Base-by-base conservation (phyloP, 805 yeast genomes). In the Kuraishia hungarica region DNA sequence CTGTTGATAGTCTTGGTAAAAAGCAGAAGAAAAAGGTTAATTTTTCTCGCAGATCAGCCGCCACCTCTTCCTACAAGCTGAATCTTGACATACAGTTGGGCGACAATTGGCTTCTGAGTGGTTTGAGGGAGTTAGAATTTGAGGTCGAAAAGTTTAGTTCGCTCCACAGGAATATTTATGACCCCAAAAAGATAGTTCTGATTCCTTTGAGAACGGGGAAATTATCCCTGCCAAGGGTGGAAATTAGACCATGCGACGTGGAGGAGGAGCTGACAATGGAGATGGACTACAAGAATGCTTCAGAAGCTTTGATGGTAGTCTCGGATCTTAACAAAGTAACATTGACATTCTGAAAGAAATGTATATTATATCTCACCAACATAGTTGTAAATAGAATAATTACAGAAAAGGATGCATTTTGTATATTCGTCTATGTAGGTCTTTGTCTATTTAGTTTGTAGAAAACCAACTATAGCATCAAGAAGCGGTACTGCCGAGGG, bases 91-190 rank as follows among this genome's bases (percentile, higher is more conserved):
- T 72, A 8, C 67, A 59, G 21, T 56, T 68, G n/a, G 56, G 55
- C 58, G 97, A 90, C 23, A 79, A 76, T 53, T 93, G 98, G 98
- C 65, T 90, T 2, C 71, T 91, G 3, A 82, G 89, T 5, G 98
- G 98, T 0, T 75, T 79, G 58, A 82, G 82, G 57, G 75, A 74
- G 55, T 81, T 82, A 50, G 65, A 72, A 11, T 79, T 90, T 58
- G 64, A 72, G 2, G 67, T 77, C 4, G 72, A 67, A 10, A 57
- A 22, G 7, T 19, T 21, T 2, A 28, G 19, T 13, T 46, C 54
- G 2, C 52, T 50, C 21, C 47, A 54, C 22, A 48, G 47, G 21
- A 55, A 54, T 20, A 4, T 22, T 2, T 47, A 50, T 8, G 54
- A 52, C 2, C 57, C 60, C 3, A 61, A 74, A 43, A 67, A 75